Conservation (phyloP, 2,329 filamentous ascomycete genomes). For the Macrophomina pseudophaseolina region DNA sequence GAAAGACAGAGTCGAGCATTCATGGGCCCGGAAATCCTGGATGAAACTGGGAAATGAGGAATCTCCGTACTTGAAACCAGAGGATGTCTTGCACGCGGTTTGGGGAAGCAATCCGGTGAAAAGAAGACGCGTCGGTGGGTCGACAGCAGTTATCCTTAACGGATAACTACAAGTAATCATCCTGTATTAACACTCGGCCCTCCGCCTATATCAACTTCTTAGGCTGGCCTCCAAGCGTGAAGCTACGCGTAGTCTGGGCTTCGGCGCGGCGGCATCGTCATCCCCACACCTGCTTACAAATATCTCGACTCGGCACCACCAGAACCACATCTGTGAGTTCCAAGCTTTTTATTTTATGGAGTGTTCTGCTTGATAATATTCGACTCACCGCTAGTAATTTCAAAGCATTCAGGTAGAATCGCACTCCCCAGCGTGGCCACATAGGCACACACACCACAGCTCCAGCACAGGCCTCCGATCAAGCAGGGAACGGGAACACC, state of each 20-base stretch:
- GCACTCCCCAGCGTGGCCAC: neutral
- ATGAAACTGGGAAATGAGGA: neutral
- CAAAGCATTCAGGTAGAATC: neutral
- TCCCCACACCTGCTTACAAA: neutral
- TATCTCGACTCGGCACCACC: neutral
- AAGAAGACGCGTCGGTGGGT: no score
- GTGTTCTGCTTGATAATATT: neutral
- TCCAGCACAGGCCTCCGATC: neutral
- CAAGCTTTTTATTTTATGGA: no score
- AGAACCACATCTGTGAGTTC: no score
- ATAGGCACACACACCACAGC: neutral
- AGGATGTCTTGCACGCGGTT: no score
- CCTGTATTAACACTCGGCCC: neutral
- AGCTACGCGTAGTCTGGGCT: neutral
- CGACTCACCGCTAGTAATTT: neutral
- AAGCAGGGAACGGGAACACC: constrained; percentile 48
- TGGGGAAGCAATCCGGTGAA: no score
- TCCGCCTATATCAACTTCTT: neutral
- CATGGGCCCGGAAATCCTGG: no score
- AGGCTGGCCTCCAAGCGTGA: neutral
- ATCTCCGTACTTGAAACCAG: no score
- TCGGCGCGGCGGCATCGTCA: neutral
- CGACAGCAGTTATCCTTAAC: no score
- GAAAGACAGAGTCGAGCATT: no score
- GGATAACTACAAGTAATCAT: no score